Evolutionary conservation across 495 filamentous ascomycete species (phyloP), one percentile per base, ranked within the genome.

Genomic region (Poronia punctata): DNA sequence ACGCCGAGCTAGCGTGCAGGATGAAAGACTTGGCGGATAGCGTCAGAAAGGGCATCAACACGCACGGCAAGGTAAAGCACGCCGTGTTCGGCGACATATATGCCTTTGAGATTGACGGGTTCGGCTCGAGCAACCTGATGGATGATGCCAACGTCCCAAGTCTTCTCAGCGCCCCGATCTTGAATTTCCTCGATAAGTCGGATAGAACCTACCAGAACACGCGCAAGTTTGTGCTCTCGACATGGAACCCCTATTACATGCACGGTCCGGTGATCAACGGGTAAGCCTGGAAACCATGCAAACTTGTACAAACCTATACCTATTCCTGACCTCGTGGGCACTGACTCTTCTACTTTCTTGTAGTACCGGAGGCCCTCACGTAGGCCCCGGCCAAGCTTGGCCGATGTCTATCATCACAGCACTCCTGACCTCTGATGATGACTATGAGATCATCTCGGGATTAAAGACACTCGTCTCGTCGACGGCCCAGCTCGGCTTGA

Each of bases 61-160:
- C 48, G 8, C 47, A 77, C 38, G 80, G 73, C 5, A 65, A 75
- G 11, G 63, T 78, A 1, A 50, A 56, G 9, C 59, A 71, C 40
- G 44, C 56, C 0, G 54, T 31, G 3, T 67, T 71, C 43, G 76
- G 75, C 5, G 48, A 63, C 44, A 70, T 81, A 9, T 80, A 79
- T 52, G 76, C 76, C 19, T 81, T 65, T 55, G 77, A 80, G 53
- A 61, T 78, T 31, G 75, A 80, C 50, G 78, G 78, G 3, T 80
- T 72, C 46, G 73, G 72, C 24, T 52, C 55, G 27, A 50, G 74
- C 19, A 81, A 84, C 34, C 50, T 87, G 18, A 92, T 90, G 55
- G 77, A 81, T 50, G 78, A 82, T 38, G 76, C 78, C 29, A 82
- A 82, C 49, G 72, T 82, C 25, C 76, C 78, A 5, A 68, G 62